phyloP scores from a whole-genome alignment of 345 rosid species.

The Citrus mangshanensis region DNA sequence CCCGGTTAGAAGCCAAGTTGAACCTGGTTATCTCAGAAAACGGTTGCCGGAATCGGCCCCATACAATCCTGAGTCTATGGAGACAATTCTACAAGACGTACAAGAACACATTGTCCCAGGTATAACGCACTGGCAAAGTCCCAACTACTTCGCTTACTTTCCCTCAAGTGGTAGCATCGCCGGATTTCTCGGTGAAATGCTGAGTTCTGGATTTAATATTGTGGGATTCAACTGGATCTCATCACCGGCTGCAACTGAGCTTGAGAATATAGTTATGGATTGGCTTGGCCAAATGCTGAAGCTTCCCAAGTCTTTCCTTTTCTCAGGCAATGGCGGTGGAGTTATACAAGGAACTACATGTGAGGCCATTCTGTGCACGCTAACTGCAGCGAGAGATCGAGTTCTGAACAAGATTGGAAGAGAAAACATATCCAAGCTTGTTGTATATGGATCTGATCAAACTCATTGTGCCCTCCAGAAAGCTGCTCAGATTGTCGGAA shows the following conservation, averaged over 20 bases:
- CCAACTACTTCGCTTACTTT: slow-evolving; percentile 40
- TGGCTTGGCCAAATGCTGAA: slow-evolving; percentile 40
- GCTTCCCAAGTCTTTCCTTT: slow-evolving; percentile 37
- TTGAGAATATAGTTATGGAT: slow-evolving; percentile 40
- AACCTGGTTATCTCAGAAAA: slow-evolving; percentile 35
- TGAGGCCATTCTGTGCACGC: slow-evolving; percentile 38
- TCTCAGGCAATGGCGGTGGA: slow-evolving; percentile 39
- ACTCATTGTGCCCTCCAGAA: slow-evolving; percentile 31
- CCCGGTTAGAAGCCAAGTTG: slow-evolving; percentile 35
- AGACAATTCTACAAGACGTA: slow-evolving; percentile 32
- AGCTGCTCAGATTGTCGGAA: slow-evolving; percentile 42
- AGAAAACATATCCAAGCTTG: slow-evolving; percentile 19
- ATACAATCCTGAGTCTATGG: slow-evolving; percentile 22
- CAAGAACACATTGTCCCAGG: slow-evolving; percentile 33
- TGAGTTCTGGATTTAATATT: slow-evolving; percentile 35
- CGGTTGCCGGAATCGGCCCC: slow-evolving; percentile 37
- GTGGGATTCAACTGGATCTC: slow-evolving; percentile 47
- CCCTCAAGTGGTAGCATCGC: slow-evolving; percentile 26
- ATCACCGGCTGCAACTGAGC: slow-evolving; percentile 52
- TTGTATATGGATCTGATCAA: slow-evolving; percentile 45
- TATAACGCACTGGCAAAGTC: slow-evolving; percentile 49
- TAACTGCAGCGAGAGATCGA: slow-evolving; percentile 38
- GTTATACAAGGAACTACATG: slow-evolving; percentile 36
- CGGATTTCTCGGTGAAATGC: slow-evolving; percentile 34
- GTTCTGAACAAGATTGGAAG: slow-evolving; percentile 16